Base-by-base conservation (phyloP, 106 monocot genomes). In the Iris macrosiphon region DNA sequence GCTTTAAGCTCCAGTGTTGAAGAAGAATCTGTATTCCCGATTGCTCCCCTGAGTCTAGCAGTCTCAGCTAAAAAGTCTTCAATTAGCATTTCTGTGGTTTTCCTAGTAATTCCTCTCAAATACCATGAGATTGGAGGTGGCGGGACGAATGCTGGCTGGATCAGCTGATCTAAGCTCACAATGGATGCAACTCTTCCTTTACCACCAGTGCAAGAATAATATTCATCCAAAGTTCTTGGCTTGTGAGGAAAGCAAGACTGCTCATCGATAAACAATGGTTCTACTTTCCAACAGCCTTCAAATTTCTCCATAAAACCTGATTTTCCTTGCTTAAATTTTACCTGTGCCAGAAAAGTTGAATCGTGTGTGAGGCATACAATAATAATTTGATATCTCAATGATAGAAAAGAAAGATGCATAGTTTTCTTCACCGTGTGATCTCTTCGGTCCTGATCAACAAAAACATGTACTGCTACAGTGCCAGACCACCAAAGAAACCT, bases 71-170 rank as follows among this genome's bases (percentile, higher is more conserved):
- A 27, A 21, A 93, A 79, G 59, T 93, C 92, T n/a, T 34, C 19
- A 17, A 92, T 61, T 10, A 92, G 64, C 78, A 76, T 92, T 55
- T 92, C 85, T 1, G 77, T 87, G 13, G 87, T 87, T 40, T 50
- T 75, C 0, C 75, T 21, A 19, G 92, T 93, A 46, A 93, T 82
- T 18, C 83, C 83, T 50, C 92, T 71, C 29, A 86, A 39, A 63
- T 96, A 96, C 95, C 95, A 96, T 37, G 95, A 96, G 21, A 96
- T 79, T 2, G 95, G 95, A 13, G 95, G 85, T 22, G 95, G 95
- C n/a, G 89, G 89, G 38, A 96, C 63, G 9, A 96, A 7, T 2
- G 85, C 48, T 6, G 85, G 89, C 59, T 96, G 67, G 52, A 96
- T 61, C 34, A 96, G 73, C 54, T 96, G 95, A 23, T 82, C 61